Base-by-base conservation (phyloP, 2,329 filamentous ascomycete genomes). In the Ilyonectria destructans region DNA sequence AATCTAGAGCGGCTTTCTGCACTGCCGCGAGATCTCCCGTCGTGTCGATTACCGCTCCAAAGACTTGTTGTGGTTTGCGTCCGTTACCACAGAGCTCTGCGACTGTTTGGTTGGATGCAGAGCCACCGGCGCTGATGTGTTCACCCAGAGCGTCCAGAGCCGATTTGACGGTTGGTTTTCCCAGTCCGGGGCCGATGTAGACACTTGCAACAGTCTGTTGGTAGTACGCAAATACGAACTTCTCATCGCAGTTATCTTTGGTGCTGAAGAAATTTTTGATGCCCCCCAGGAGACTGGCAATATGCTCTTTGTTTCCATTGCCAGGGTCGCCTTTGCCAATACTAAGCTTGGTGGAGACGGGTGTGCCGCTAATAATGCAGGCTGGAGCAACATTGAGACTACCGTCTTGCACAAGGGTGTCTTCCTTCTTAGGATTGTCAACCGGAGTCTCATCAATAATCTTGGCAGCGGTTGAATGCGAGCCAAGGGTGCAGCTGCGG, bases 181-280 rank as follows among this genome's bases (percentile, higher is more conserved):
- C 57, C 2, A 69, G 49, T 5, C 60, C 51, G 2, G 55, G 4
- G 9, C 71, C 69, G 45, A 71, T 70, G 55, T 72, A 70, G 46
- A 71, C 46, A 37, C 58, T 58, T 2, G 68, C 65, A 31, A 69
- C 69, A 3, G 59, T 65, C 31, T 68, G 5, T 26, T 67, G 59
- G 31, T 72, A 56, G 26, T 71, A 72, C 1, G 62, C 67, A 63
- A 74, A 72, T 1, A 71, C 17, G 29, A 70, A 71, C 3, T 40
- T 71, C 55, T 72, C 69, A 48, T 72, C 63, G 51, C 69, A 74
- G 69, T 74, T 74, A 17, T 74, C 69, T 8, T 65, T 54, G 3
- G 43, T 33, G 12, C 63, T 10, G 21, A 74, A 74, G 45, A 60
- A 72, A 15, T 26, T 60, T 4, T 37, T 31, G 17, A 71, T 55